Evolutionary conservation across 2,329 filamentous ascomycete species (phyloP), one percentile per base, ranked within the genome.

Genomic region (Colletotrichum gloeosporioides): DNA sequence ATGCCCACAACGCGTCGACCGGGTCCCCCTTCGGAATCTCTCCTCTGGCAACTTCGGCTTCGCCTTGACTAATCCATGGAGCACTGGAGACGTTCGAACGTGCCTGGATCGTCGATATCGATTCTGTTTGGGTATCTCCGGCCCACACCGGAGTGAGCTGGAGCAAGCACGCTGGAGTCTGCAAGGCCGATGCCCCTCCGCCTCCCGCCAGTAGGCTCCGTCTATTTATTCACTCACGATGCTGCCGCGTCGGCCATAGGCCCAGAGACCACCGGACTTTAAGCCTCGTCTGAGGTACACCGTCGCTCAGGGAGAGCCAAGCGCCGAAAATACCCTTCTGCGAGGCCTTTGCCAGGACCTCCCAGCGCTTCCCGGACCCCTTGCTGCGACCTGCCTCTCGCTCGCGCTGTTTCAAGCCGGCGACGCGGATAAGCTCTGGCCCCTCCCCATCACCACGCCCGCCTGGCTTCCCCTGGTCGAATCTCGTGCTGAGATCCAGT

Each of bases 321-420:
- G 74, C 74, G 59, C 74, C 70, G 74, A 74, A 69, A 73, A 73
- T 69, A 69, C 53, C 70, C 59, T 70, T 39, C 36, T 49, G 27
- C 39, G 25, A 44, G 62, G 13, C 22, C 25, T 62, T 32, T 61
- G n/a, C 16, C 16, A 31, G 65, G 18, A 22, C 25, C 55, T 64
- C 44, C n/a, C 55, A 63, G 53, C 71, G 62, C 34, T 62, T 32
- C 68, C 27, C 10, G 27, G 49, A 49, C 22, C 27, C n/a, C 55
- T 64, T 59, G 22, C 55, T 68, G 53, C 71, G 62, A 57, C 62
- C 64, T 32, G 34, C 22, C 63, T 57, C 39, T 39, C 64, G 73
- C 74, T 74, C 70, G 73, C 63, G 73, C 34, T 44, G 74, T 76
- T 76, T 76, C 74, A 74, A 76, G 70, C 73, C 64, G 73, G 73